These are phyloP conservation scores for Alternaria sp. DNA, from an alignment of 2,329 filamentous ascomycete species.

Conservation along the genomic window DNA sequence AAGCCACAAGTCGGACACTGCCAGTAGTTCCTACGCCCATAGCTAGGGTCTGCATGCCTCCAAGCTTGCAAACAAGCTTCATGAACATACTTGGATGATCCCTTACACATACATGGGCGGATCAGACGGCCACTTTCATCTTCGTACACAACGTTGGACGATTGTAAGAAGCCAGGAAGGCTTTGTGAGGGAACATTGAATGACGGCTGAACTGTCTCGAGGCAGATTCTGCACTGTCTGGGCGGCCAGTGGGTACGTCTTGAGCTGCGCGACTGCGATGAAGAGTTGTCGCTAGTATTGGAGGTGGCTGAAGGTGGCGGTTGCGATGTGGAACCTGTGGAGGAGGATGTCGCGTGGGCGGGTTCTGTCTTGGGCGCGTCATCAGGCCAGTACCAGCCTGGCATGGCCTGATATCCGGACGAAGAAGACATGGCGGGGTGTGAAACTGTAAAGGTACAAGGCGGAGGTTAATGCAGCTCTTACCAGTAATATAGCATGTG, in stretches of 20 bases:
- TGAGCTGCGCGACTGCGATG: conserved; percentile 23
- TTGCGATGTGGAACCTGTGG: conserved; percentile 20
- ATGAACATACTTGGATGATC: conserved; percentile 91
- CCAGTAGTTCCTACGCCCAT: conserved; percentile 75
- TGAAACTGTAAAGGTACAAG: conserved; percentile 1
- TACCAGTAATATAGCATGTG: conserved; percentile 30
- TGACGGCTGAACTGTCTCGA: conserved; percentile 73
- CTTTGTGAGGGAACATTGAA: conserved; percentile 61
- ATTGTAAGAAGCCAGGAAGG: conserved; percentile 63
- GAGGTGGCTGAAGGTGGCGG: conserved; percentile 24
- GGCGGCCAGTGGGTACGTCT: conserved; percentile 65
- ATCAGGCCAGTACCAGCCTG: conserved; percentile 57
- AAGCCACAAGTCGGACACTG: conserved; percentile 89
- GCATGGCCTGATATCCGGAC: conserved; percentile 48
- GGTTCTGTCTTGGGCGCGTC: conserved; percentile 49
- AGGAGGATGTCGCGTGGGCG: conserved; percentile 11
- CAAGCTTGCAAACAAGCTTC: conserved; percentile 86
- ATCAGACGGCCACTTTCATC: conserved; percentile 80
- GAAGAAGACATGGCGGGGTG: conserved; percentile 50
- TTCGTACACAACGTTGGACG: conserved; percentile 70
- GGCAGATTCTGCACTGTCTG: conserved; percentile 86
- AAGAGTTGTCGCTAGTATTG: conserved; percentile 16
- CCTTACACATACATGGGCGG: conserved; percentile 91
- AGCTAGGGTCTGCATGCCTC: conserved; percentile 74
- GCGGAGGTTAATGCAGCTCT: conserved; percentile 29